Evolutionary conservation across 768 basidiomycete species (phyloP).

Genomic region (Suillus occidentalis): DNA sequence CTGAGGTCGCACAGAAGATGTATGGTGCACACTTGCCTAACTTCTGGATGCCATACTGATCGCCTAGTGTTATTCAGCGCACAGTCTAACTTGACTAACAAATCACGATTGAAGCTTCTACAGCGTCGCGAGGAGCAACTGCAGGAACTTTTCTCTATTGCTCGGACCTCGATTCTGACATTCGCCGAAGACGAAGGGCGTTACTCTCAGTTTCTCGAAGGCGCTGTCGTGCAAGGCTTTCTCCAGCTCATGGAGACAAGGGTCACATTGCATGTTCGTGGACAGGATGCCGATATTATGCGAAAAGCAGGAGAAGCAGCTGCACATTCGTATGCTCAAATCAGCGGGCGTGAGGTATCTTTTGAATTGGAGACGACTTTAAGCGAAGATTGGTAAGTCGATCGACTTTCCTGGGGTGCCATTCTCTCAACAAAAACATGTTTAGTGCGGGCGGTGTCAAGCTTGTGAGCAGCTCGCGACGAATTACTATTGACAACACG

Average conservation of each 20-base stretch:
- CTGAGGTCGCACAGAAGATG: constrained; percentile 97
- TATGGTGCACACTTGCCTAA: constrained; percentile 35
- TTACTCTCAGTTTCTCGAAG: constrained; percentile 82
- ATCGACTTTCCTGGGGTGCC: neutral
- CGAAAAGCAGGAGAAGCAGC: constrained; percentile 68
- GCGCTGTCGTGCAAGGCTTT: constrained; percentile 81
- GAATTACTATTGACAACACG: constrained; percentile 93
- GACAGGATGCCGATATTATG: constrained; percentile 61
- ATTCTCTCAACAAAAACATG: neutral
- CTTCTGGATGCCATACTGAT: neutral
- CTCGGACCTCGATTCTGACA: constrained; percentile 61
- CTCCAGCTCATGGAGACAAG: constrained; percentile 78
- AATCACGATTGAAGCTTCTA: constrained; percentile 86
- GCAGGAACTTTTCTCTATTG: constrained; percentile 80
- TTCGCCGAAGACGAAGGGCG: constrained; percentile 65
- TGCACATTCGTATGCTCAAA: constrained; percentile 63
- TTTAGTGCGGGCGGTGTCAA: constrained; percentile 83
- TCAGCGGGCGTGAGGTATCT: constrained; percentile 68
- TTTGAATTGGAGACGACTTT: constrained; percentile 63
- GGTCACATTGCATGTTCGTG: constrained; percentile 65
- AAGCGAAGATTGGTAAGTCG: constrained; percentile 63
- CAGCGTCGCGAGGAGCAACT: constrained; percentile 91
- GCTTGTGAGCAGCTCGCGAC: constrained; percentile 64
- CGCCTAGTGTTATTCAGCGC: constrained; percentile 49
- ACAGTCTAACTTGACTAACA: constrained; percentile 95